A percentile compares a stretch with the other conserved stretches of the same genome.
Conservation (phyloP, 768 basidiomycete species). For the Leccinum ochraceum region DNA sequence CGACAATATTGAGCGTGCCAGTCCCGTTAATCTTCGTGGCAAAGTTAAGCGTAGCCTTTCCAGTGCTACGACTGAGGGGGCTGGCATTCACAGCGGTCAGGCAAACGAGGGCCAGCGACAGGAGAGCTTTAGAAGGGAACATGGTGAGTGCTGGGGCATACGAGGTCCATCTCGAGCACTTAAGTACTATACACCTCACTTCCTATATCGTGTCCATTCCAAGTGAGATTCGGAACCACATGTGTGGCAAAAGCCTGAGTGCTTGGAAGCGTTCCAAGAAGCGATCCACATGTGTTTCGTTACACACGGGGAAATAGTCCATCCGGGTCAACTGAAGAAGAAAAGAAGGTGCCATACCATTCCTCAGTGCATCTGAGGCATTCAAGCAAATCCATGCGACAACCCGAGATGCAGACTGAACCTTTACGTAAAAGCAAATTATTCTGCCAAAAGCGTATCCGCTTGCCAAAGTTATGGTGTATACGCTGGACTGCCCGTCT, state of each 20-base stretch:
- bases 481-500: neutral
- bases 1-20: constrained; percentile 15
- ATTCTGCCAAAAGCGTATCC: neutral
- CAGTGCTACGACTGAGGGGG: constrained; percentile 10
- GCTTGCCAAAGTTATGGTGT: neutral
- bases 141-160: constrained; percentile 7
- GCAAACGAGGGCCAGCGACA: constrained; percentile 17
- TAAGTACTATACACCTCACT: constrained; percentile 1
- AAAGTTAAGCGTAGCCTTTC: constrained; percentile 19
- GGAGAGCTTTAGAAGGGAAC: constrained; percentile 16
- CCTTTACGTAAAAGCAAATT: neutral
- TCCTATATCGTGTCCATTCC: neutral
- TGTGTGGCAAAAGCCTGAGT: neutral
- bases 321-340: neutral
- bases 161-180: neutral
- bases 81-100: constrained; percentile 18
- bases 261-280: neutral
- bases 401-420: neutral
- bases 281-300: neutral
- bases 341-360: constrained; percentile 5
- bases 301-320: neutral
- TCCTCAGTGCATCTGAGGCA: neutral
- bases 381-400: neutral
- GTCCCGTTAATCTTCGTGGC: constrained; percentile 15
- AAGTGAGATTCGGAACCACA: neutral